phyloP scores from a whole-genome alignment of 345 rosid species.

The Euphorbia lathyris region DNA sequence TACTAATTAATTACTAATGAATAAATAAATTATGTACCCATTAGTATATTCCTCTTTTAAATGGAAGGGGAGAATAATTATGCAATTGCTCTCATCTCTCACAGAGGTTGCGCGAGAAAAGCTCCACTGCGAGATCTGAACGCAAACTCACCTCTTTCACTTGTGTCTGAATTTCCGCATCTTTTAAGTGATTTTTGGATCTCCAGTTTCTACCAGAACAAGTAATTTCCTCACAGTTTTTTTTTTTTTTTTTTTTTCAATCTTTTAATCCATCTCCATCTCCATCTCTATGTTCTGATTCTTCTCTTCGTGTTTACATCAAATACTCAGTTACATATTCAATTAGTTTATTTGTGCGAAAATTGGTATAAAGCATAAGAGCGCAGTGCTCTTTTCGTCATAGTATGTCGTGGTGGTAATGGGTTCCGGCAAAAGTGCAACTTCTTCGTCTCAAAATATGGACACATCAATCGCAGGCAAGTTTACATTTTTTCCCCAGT shows the following conservation, averaged over 20 bases:
- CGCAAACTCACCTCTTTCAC: constrained; percentile 1
- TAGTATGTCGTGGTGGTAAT: constrained; percentile 11
- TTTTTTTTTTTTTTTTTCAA: not conserved
- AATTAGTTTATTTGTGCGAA: not conserved
- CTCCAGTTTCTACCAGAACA: not conserved
- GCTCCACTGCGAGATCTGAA: constrained; percentile 18
- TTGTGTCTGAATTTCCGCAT: not conserved
- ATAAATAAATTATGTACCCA: too few species aligned
- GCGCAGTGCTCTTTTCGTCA: not conserved
- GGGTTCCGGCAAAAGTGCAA: constrained; percentile 25
- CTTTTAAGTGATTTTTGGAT: not conserved
- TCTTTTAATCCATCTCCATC: not conserved
- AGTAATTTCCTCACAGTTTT: not conserved
- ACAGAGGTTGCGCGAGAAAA: constrained; percentile 2
- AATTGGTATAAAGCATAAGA: not conserved
- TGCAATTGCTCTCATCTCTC: not conserved
- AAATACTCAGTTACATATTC: not conserved
- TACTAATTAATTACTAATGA: too few species aligned
- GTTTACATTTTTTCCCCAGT: not conserved
- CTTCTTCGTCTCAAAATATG: constrained; percentile 19
- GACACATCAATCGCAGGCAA: constrained; percentile 18
- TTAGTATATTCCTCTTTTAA: too few species aligned
- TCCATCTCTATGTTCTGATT: not conserved
- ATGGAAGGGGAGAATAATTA: too few species aligned
- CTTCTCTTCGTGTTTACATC: not conserved